These are phyloP conservation scores for Arctium minus DNA, from an alignment of 129 eudicot species.

Conservation along the genomic window DNA sequence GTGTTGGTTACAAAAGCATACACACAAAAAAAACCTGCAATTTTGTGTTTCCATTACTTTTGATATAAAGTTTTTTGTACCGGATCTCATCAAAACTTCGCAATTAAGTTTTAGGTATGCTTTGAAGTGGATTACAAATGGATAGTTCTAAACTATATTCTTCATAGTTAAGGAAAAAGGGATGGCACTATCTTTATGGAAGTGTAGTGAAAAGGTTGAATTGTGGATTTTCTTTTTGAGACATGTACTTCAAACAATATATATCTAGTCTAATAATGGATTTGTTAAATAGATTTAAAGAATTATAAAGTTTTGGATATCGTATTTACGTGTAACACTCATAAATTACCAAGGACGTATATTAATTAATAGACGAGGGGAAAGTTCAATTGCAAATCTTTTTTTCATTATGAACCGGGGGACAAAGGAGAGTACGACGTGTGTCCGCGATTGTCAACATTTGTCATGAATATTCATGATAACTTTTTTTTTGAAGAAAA, in stretches of 20 bases:
- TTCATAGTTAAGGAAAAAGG: slow-evolving; percentile 24
- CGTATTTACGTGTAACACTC: too few species aligned
- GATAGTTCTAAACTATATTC: slow-evolving; percentile 18
- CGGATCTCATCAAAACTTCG: too few species aligned
- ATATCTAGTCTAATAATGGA: background rate
- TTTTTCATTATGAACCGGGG: too few species aligned
- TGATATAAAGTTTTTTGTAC: background rate
- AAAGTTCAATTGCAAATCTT: background rate
- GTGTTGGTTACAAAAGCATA: background rate
- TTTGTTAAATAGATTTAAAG: background rate
- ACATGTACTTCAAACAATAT: background rate
- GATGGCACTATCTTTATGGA: slow-evolving; percentile 8
- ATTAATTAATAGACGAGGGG: too few species aligned
- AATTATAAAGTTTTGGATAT: too few species aligned
- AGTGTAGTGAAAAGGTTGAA: slow-evolving; percentile 16
- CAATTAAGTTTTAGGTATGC: background rate
- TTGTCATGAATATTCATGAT: too few species aligned
- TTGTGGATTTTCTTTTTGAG: slow-evolving; percentile 9
- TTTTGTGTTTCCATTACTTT: slow-evolving; percentile 12
- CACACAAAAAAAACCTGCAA: background rate
- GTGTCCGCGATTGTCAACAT: too few species aligned
- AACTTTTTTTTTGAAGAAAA: too few species aligned
- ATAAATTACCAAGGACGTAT: too few species aligned
- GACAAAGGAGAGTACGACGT: too few species aligned
- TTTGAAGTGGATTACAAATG: slow-evolving; percentile 29